These are phyloP conservation scores for Rhodotorula sphaerocarpa DNA, from an alignment of 768 basidiomycete genomes.

Conservation along the genomic window DNA sequence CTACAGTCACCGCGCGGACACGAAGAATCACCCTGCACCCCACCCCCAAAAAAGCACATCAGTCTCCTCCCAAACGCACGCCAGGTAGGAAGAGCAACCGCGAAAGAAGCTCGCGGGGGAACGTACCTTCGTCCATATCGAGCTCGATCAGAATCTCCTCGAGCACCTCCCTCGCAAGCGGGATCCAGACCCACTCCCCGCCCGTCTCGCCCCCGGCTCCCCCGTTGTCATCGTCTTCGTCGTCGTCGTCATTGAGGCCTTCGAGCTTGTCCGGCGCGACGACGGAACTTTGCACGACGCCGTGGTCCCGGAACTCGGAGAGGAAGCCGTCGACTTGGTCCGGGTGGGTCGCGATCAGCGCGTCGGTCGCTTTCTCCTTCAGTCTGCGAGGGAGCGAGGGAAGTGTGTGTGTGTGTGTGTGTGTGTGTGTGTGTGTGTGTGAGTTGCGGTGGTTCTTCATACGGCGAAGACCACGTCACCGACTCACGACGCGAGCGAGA, in stretches of 20 bases:
- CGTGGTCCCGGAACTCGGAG: slow-evolving; percentile 86
- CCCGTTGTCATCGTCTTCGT: slow-evolving; percentile 20
- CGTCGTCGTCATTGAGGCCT: slow-evolving; percentile 45
- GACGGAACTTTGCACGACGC: slow-evolving; percentile 55
- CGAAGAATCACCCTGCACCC: too few species aligned
- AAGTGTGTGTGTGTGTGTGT: not conserved
- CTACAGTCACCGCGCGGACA: too few species aligned
- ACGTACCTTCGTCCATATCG: slow-evolving; percentile 27
- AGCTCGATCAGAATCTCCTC: slow-evolving; percentile 42
- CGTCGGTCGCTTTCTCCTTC: slow-evolving; percentile 65
- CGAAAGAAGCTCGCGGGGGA: too few species aligned
- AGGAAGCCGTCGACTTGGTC: slow-evolving; percentile 70
- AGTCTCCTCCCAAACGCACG: too few species aligned
- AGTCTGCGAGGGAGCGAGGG: slow-evolving; percentile 56
- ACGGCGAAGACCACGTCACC: too few species aligned
- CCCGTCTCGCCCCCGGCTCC: slow-evolving; percentile 40
- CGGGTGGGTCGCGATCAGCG: slow-evolving; percentile 83
- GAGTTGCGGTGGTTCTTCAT: too few species aligned
- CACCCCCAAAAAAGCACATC: too few species aligned
- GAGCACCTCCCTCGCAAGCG: slow-evolving; percentile 68
- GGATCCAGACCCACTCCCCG: slow-evolving; percentile 73
- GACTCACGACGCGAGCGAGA: slow-evolving; percentile 40
- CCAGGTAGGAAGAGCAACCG: too few species aligned
- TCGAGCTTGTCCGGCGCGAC: slow-evolving; percentile 44
- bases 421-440: too few species aligned